Evolutionary conservation across 345 rosid species (phyloP), one percentile per base, ranked within the genome.

Genomic region (Rhodamnia rubescens): DNA sequence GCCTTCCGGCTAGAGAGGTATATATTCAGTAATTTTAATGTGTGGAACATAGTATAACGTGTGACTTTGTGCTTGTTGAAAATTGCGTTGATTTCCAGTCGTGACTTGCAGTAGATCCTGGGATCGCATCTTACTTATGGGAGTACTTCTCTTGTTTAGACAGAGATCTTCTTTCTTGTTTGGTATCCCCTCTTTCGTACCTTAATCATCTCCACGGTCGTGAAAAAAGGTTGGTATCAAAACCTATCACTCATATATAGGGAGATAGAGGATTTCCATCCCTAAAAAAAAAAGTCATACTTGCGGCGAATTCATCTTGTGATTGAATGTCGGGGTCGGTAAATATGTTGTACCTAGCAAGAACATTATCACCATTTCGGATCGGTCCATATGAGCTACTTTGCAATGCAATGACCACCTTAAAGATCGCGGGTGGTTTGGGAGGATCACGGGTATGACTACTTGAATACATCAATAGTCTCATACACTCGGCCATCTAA

Each of bases 311-410:
- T 69, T 32, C 7, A 4, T 69, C 78, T 8, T 32, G 12, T 3
- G 47, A 32, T 18, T 8, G 13, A 69, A 32, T 8, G 24, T 1
- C 24, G 0, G 1, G 8, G 12, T 69, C 13, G 0, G 20, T 32
- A 69, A 8, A 16, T 10, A 69, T 36, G 2, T 2, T 36, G 3
- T 32, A 8, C 47, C 13, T 4, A 18, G 47, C 12, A 36, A 32
- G 78, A 18, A 32, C 24, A 8, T 69, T 5, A 32, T 69, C 24
- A 20, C 78, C 7, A 0, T 29, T 16, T 36, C 9, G 6, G 24
- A 36, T 36, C 24, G 11, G 47, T 24, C 6, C 0, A 32, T 27
- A 27, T 1, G 42, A 5, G 42, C 29, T 61, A 29, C 15, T 32
- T 32, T 18, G 44, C 8, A 18, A 5, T 10, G 78, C 3, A 18